These are phyloP conservation scores for Daldinia loculata DNA, from an alignment of 495 filamentous ascomycete species.

Conservation along the genomic window DNA sequence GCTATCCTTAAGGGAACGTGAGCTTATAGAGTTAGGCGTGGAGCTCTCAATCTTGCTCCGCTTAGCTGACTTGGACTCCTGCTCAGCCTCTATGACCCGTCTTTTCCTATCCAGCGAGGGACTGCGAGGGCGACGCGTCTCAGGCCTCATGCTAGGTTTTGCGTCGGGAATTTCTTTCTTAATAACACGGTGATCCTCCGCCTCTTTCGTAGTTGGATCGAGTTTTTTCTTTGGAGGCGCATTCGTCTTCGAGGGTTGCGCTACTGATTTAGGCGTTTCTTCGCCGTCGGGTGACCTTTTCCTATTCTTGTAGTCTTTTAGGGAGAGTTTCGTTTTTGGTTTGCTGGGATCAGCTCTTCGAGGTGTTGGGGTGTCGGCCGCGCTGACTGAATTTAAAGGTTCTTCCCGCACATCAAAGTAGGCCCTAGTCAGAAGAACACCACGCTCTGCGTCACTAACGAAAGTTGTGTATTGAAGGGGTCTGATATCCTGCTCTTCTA, in stretches of 20 bases:
- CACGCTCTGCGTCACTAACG: constrained; percentile 56
- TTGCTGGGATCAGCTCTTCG: constrained; percentile 52
- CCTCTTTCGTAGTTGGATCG: constrained; percentile 35
- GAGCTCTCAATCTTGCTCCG: constrained; percentile 48
- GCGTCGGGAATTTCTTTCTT: constrained; percentile 28
- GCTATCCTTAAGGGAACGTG: constrained; percentile 41
- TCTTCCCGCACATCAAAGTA: constrained; percentile 56
- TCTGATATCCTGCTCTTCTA: constrained; percentile 49
- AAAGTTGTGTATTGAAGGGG: constrained; percentile 57
- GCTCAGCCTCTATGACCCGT: constrained; percentile 50
- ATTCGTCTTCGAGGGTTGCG: constrained; percentile 34
- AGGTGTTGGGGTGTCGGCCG: constrained; percentile 33
- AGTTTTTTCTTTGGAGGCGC: constrained; percentile 32
- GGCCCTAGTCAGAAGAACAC: constrained; percentile 55
- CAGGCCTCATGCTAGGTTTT: constrained; percentile 43
- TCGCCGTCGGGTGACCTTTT: constrained; percentile 51
- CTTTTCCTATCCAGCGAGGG: constrained; percentile 52
- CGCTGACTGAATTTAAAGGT: constrained; percentile 36
- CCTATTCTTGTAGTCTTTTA: constrained; percentile 59
- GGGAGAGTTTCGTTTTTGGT: constrained; percentile 53
- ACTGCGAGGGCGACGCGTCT: constrained; percentile 39
- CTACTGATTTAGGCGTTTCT: constrained; percentile 46
- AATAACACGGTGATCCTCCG: constrained; percentile 37
- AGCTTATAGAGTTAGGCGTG: constrained; percentile 37
- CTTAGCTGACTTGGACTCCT: constrained; percentile 48